Base-by-base conservation (phyloP, 2,329 filamentous ascomycete genomes). In the Diplocarpon rosae region DNA sequence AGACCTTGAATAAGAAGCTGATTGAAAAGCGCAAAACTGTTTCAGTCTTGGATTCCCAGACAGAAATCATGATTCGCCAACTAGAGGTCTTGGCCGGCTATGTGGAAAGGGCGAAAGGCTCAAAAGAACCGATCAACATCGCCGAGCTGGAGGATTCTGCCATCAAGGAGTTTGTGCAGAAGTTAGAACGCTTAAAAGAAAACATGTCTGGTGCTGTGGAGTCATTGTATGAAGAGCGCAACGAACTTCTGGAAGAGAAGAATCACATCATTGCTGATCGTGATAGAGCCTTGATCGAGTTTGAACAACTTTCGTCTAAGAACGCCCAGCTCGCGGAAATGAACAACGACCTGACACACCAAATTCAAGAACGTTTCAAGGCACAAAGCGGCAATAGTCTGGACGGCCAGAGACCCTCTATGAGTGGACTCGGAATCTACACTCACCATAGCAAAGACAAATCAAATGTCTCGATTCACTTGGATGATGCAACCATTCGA, bases 1-100 rank as follows among this genome's bases (percentile, higher is more conserved):
- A 60, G 30, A 78, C 80, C 56, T 78, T 93, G 27, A 93, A 93
- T 64, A 88, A 83, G 56, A 90, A 89, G 61, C 69, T 96, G 17
- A 74, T 85, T 30, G 89, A 96, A 65, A 96, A 96, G 69, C 76
- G 92, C 47, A 95, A 93, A 58, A 96, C 92, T 0, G 92, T 98
- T 62, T 90, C 90, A 6, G 85, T 93, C 14, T 71, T 96, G 41
- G 90, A 96, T 62, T 90, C 89, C 0, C 87, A 95, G 65, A 87
- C 88, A 40, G 90, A 96, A 65, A 89, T 96, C 63, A 90, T 95
- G 66, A 85, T 96, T 57, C 83, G 85, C 33, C 88, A 96, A 63
- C 71, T 96, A 14, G 87, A 94, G 59, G 83, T 90, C 31, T 75
- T 95, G 57, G 89, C 87, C 3, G 86, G 89, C 37, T 90, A 92